phyloP scores from a whole-genome alignment of 2,329 filamentous ascomycete species.

The Pseudogymnoascus sp. region DNA sequence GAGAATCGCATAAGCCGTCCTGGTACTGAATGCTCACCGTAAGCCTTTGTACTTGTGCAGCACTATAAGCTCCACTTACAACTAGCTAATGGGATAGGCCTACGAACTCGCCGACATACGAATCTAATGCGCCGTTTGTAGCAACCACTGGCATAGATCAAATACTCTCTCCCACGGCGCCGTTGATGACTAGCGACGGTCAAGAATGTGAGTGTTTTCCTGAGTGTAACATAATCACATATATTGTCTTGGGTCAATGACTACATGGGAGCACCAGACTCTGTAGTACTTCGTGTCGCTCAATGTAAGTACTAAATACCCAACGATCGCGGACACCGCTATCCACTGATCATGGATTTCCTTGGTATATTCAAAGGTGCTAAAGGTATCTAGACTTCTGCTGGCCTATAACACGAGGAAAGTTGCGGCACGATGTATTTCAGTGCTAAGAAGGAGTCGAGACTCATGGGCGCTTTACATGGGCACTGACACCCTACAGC shows the following conservation, averaged over 20 bases:
- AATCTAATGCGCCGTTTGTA: neutral
- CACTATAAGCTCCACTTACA: neutral
- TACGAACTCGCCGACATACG: neutral
- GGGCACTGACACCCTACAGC: neutral
- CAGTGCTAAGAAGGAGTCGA: neutral
- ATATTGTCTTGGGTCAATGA: neutral
- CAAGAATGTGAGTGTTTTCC: neutral
- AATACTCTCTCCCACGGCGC: neutral
- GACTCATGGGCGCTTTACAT: neutral
- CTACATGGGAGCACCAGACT: neutral
- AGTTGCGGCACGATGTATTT: neutral
- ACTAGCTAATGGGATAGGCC: neutral
- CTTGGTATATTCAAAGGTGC: neutral
- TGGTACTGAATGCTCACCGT: neutral
- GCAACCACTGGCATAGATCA: neutral
- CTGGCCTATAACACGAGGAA: neutral
- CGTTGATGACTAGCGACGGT: conserved; percentile 1
- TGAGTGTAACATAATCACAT: neutral
- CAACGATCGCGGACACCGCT: neutral
- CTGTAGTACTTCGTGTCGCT: neutral
- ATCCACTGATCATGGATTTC: neutral
- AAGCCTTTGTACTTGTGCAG: neutral
- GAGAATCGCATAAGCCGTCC: neutral
- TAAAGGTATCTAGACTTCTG: neutral
- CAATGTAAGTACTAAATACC: neutral